phyloP scores from a whole-genome alignment of 2,329 filamentous ascomycete genomes.

The Fusarium sp. region DNA sequence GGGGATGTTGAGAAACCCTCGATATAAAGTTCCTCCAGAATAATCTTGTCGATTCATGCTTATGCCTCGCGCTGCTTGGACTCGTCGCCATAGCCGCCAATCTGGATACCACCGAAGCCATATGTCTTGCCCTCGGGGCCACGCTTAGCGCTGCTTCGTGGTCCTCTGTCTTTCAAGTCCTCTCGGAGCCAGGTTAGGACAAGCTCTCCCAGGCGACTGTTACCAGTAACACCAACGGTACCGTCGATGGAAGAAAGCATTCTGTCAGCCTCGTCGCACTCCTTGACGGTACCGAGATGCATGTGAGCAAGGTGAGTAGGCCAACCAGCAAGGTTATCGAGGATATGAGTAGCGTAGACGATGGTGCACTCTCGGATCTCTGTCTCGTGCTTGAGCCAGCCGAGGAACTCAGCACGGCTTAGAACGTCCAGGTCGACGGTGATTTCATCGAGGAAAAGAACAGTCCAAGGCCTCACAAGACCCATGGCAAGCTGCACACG shows the following conservation, averaged over 20 bases:
- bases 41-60: not conserved
- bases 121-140: slow-evolving; percentile 73
- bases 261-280: slow-evolving; percentile 78
- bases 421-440: slow-evolving; percentile 95
- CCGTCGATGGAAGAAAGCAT: slow-evolving; percentile 67
- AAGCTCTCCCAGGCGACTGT: slow-evolving; percentile 85
- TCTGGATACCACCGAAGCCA: slow-evolving; percentile 57
- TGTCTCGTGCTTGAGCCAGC: slow-evolving; percentile 87
- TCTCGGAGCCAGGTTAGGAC: slow-evolving; percentile 87
- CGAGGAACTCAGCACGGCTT: slow-evolving; percentile 82
- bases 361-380: slow-evolving; percentile 84
- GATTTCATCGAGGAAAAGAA: slow-evolving; percentile 93
- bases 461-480: slow-evolving; percentile 86
- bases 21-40: not conserved
- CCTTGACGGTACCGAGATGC: slow-evolving; percentile 86
- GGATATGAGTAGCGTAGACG: slow-evolving; percentile 96
- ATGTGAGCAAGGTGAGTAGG: slow-evolving; percentile 96
- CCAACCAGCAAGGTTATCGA: slow-evolving; percentile 95
- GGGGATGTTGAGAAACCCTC: slow-evolving; percentile 39
- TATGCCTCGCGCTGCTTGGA: slow-evolving; percentile 50
- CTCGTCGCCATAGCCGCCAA: slow-evolving; percentile 68
- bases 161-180: slow-evolving; percentile 81
- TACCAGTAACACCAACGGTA: slow-evolving; percentile 62
- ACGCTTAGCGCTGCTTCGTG: slow-evolving; percentile 67
- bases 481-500: slow-evolving; percentile 98